Base-by-base conservation (phyloP, 163 green algal species). In the Scenedesmus sp. region DNA sequence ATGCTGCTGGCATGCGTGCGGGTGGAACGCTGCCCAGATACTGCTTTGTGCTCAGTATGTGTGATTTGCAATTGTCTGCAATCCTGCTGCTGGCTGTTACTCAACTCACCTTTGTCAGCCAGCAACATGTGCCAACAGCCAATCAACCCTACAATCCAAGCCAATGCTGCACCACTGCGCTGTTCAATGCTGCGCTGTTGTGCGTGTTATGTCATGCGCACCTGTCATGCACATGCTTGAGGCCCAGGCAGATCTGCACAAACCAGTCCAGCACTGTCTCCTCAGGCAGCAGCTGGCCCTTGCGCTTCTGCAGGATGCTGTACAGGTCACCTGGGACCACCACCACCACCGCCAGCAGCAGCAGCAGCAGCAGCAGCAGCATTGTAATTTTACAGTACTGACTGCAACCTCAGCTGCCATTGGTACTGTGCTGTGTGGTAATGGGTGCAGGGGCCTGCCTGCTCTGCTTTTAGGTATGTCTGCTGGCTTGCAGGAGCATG, bases 201-300 rank as follows among this genome's bases (percentile, higher is more conserved):
- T n/a, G n/a, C n/a, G n/a, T n/a, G n/a, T n/a, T n/a, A n/a, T n/a
- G n/a, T n/a, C n/a, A n/a, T n/a, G n/a, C 65, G 65, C 65, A 76
- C 65, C 65, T 88, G 90, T 98, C 95, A 68, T 98, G 96, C 59
- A 98, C 93, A 90, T 98, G 95, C 89, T 98, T 97, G 13, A 98
- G 84, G 0, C 94, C 96, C 70, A 98, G 94, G 81, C 93, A 96
- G 56, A 98, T 93, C 90, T 98, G 96, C 56, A 97, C 96, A 90
- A 97, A 95, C 94, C 93, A 97, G 93, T 98, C 96, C 68, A 98
- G 81, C 43, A 98, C 92, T 6, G 93, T 95, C 49, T 96, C 94
- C 92, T 98, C 96, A 2, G 92, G 86, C 73, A 98, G 86, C 37
- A 90, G 94, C 56, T 91, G 49, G 0, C 94, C 92, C 1, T 89